phyloP scores from a whole-genome alignment of 2,329 filamentous ascomycete species.

The Tolypocladium pustulatum region DNA sequence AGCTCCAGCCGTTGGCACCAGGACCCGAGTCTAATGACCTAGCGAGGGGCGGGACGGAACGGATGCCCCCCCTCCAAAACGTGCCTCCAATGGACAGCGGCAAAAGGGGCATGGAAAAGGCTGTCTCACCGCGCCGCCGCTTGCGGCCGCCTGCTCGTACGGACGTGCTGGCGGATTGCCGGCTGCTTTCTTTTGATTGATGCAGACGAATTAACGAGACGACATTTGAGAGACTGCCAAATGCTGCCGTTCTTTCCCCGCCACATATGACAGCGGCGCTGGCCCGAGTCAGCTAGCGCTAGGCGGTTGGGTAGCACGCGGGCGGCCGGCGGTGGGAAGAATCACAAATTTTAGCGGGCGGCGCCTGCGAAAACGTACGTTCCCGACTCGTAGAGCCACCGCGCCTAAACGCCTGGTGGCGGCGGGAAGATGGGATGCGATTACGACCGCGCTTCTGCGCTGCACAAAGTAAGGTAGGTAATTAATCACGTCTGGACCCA shows the following conservation, averaged over 20 bases:
- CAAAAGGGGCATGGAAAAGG: neutral
- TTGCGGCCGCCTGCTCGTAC: neutral
- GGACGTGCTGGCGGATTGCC: neutral
- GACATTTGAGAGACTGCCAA: too few species aligned
- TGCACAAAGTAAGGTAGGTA: too few species aligned
- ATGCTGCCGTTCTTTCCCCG: too few species aligned
- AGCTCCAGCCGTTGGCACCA: neutral
- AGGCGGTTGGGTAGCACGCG: neutral
- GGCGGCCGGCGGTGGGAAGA: neutral
- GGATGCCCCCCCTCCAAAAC: neutral
- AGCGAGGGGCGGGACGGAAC: neutral
- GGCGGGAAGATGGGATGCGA: too few species aligned
- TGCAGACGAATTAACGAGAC: neutral
- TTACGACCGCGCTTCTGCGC: too few species aligned
- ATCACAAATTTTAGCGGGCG: neutral
- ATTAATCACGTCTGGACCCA: too few species aligned
- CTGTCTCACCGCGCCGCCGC: neutral
- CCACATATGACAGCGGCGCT: neutral
- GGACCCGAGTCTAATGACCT: neutral
- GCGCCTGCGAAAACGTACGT: neutral
- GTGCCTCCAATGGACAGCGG: neutral
- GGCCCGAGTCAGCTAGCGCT: neutral
- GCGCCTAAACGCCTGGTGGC: too few species aligned
- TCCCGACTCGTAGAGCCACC: neutral
- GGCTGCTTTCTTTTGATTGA: neutral